Percentiles rank a stretch among this genome's conserved stretches.
phyloP scores from a whole-genome alignment of 345 rosid species.

The Capsella bursapastoris region DNA sequence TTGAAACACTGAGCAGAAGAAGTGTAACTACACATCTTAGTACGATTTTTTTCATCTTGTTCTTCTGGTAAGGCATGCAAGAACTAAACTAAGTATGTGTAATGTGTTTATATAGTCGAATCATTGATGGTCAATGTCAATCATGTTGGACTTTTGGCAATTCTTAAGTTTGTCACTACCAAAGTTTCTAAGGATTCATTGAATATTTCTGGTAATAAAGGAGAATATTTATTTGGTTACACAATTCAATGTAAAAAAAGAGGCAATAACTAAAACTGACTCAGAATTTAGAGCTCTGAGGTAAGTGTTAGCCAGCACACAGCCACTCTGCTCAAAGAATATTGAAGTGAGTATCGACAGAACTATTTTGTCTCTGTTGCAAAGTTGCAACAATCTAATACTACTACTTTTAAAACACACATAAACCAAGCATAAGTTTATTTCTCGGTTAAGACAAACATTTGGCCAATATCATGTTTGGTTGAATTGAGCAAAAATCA shows the following conservation, averaged over 20 bases:
- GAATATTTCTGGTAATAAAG: slow-evolving; percentile 29
- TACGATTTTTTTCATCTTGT: slow-evolving; percentile 28
- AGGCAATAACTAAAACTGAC: slow-evolving; percentile 43
- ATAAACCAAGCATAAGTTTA: too few relatives aligned
- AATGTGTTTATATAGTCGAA: slow-evolving; percentile 29
- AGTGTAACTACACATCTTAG: slow-evolving; percentile 30
- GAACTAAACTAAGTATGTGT: background rate
- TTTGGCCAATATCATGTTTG: background rate
- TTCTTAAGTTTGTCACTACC: slow-evolving; percentile 27
- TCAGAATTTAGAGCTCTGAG: slow-evolving; percentile 30
- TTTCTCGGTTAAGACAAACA: too few relatives aligned
- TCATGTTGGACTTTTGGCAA: background rate
- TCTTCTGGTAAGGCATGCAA: slow-evolving; percentile 27
- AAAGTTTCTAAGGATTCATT: slow-evolving; percentile 25
- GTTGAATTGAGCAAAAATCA: slow-evolving; percentile 4
- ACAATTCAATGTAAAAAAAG: slow-evolving; percentile 37
- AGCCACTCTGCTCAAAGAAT: slow-evolving; percentile 13
- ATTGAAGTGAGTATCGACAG: slow-evolving; percentile 43
- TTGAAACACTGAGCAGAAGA: slow-evolving; percentile 35
- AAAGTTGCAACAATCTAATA: background rate
- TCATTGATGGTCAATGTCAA: slow-evolving; percentile 2
- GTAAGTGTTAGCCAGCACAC: slow-evolving; percentile 39
- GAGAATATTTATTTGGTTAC: slow-evolving; percentile 43
- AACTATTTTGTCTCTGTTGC: slow-evolving; percentile 28
- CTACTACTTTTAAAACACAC: too few relatives aligned